Base-by-base conservation (phyloP, 1,139 yeast genomes). In the Sugiyamaella novakii region DNA sequence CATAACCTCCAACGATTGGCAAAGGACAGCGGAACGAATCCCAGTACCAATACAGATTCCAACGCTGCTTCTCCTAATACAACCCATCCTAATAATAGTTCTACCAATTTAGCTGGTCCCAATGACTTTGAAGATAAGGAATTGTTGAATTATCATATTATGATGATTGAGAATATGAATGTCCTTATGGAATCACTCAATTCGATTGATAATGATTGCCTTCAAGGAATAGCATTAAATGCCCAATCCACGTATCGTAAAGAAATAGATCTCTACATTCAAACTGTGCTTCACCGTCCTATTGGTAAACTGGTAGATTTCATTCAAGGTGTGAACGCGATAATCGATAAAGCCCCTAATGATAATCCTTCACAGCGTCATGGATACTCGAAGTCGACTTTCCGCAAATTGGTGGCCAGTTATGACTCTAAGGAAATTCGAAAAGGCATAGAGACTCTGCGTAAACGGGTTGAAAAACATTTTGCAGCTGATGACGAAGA, bases 291-390 rank as follows among this genome's bases (percentile, higher is more conserved):
- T 56, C 75, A 75, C 57, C 76, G 77, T 50, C 76, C 81, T 21
- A 68, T 87, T 63, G 94, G 88, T 4, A 84, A 81, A 61, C 67
- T 86, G 49, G 71, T 78, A 29, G 82, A 81, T 25, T 84, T 86
- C 63, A 78, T 88, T 3, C 76, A 76, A 40, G 87, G 83, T 39
- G 80, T 84, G 43, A 84, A 83, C 49, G 74, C 78, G 1, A 66
- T 81, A 21, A 64, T 74, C 4, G 72, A 74, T 36, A 68, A 67
- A 47, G 67, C 68, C 37, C 65, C 64, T 1, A 56, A 54, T 2
- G 71, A 70, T n/a, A 73, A 75, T 50, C 81, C 81, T 2, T 75
- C 83, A 1, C 77, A 75, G 55, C 80, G 84, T 54, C 84, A 83
- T 57, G 82, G 84, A 21, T 83, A 81, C 57, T 82, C 80, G 54